Conservation (phyloP, 257 asterid genomes). For the Cinchona pubescens region DNA sequence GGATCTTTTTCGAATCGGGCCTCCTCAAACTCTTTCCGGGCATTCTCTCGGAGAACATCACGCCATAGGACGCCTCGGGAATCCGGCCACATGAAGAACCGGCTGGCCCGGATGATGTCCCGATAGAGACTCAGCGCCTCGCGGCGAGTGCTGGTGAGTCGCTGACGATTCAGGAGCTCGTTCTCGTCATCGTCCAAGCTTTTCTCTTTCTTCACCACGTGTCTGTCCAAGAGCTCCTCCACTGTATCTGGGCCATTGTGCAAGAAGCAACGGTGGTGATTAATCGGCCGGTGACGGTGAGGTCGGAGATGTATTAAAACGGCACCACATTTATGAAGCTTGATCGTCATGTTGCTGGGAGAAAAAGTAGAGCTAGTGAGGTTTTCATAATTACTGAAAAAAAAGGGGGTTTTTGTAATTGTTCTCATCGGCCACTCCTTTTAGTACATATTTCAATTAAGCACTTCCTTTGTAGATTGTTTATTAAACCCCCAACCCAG, state of each 20-base stretch:
- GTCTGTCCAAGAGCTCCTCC: constrained; percentile 86
- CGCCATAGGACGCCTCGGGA: constrained; percentile 87
- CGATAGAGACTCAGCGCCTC: constrained; percentile 87
- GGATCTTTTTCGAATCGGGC: constrained; percentile 86
- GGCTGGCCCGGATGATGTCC: constrained; percentile 77
- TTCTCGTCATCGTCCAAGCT: constrained; percentile 57
- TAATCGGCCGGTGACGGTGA: constrained; percentile 8
- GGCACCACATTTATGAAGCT: constrained; percentile 27
- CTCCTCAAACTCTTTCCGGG: constrained; percentile 83
- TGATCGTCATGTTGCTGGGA: constrained; percentile 30
- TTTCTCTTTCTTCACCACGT: constrained; percentile 50
- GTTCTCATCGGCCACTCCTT: too few species aligned
- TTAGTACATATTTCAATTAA: too few species aligned
- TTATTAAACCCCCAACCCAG: too few species aligned
- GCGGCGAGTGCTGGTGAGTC: constrained; percentile 79
- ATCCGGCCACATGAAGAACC: constrained; percentile 86
- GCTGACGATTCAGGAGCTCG: constrained; percentile 53
- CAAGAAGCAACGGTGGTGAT: constrained; percentile 26
- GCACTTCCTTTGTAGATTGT: too few species aligned
- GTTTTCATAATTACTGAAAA: too few species aligned
- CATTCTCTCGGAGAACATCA: constrained; percentile 79
- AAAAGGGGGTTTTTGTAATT: too few species aligned
- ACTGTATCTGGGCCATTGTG: constrained; percentile 90
- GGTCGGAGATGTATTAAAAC: constrained; percentile 25
- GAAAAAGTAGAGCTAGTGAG: too few species aligned